phyloP scores from a whole-genome alignment of 225 moss, liverwort and hornwort species.

The Marchantia polymorpha region DNA sequence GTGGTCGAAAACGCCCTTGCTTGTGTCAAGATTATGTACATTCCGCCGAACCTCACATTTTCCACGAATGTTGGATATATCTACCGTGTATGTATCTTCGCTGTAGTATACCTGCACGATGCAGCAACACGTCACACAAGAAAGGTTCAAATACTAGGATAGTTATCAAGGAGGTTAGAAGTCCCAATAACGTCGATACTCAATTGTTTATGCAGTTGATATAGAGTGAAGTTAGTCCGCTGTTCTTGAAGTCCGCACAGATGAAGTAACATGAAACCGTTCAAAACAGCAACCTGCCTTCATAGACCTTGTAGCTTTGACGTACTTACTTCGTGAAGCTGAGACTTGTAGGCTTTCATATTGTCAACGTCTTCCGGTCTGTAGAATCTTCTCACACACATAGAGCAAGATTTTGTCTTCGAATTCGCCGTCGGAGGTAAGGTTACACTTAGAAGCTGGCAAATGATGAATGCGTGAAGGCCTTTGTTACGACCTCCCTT shows the following conservation, averaged over 20 bases:
- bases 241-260: too few relatives aligned
- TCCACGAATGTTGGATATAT: conserved; percentile 62
- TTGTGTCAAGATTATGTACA: conserved; percentile 64
- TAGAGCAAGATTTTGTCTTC: conserved; percentile 36
- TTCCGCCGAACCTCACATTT: conserved; percentile 82
- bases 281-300: too few relatives aligned
- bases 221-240: too few relatives aligned
- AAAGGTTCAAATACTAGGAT: too few relatives aligned
- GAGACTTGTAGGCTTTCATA: conserved; percentile 74
- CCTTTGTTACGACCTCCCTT: conserved; percentile 97
- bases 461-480: conserved; percentile 75
- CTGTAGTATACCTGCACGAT: conserved; percentile 78
- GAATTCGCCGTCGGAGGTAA: conserved; percentile 40
- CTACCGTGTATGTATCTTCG: conserved; percentile 71
- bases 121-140: background rate
- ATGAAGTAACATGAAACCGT: too few relatives aligned
- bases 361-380: conserved; percentile 86
- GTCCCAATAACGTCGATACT: too few relatives aligned
- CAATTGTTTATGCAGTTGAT: too few relatives aligned
- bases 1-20: conserved; percentile 59
- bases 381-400: conserved; percentile 80
- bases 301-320: background rate
- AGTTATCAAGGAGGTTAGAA: too few relatives aligned
- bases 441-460: conserved; percentile 68
- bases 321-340: conserved; percentile 67